Evolutionary conservation across 768 basidiomycete genomes (phyloP).

Genomic region (Auricularia cornea): DNA sequence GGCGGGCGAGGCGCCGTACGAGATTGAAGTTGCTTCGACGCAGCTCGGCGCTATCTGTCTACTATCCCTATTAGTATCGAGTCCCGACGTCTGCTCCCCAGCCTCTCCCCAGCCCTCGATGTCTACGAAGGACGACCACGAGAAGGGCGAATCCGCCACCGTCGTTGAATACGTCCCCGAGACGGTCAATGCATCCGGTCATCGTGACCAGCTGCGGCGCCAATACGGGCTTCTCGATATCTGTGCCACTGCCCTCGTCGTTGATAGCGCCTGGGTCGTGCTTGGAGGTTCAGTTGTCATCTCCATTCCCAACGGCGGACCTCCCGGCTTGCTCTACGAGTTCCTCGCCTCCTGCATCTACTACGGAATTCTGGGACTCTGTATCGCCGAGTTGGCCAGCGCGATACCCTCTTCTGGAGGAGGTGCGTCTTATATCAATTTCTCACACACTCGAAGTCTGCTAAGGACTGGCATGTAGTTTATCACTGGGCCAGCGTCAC

Average conservation of each 20-base stretch:
- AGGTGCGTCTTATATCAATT: background rate
- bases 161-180: background rate
- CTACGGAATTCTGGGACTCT: background rate
- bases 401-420: background rate
- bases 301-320: background rate
- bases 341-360: background rate
- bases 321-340: background rate
- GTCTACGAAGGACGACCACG: no score
- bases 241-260: background rate
- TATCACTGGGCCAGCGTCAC: conserved; percentile 1
- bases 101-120: no score
- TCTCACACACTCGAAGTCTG: background rate
- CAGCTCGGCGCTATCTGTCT: no score
- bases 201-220: background rate
- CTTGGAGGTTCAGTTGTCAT: background rate
- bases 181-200: background rate
- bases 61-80: no score
- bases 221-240: background rate
- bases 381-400: background rate
- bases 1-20: no score
- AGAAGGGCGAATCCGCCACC: background rate
- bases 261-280: background rate
- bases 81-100: no score
- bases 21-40: no score
- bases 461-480: background rate